Evolutionary conservation across 2,329 filamentous ascomycete species (phyloP).

Genomic region (Pezicula carpinea): DNA sequence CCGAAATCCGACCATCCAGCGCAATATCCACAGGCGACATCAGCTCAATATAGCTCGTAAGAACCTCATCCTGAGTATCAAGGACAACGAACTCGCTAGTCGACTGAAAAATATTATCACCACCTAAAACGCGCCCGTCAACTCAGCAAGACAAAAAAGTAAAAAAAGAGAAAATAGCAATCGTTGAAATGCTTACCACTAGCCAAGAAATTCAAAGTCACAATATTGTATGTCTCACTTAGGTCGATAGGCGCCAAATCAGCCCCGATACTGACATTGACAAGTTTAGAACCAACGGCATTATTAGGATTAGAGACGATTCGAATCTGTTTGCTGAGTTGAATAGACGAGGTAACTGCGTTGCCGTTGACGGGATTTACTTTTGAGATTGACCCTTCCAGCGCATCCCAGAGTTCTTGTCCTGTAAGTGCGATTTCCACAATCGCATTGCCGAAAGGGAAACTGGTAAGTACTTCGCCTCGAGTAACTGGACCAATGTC

Average conservation of each 20-base stretch:
- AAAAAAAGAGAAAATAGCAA: not conserved
- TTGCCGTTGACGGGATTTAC: slow-evolving; percentile 50
- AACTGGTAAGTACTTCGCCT: slow-evolving; percentile 58
- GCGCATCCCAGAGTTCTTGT: slow-evolving; percentile 47
- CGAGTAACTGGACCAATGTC: slow-evolving; percentile 56
- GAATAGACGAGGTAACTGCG: slow-evolving; percentile 53
- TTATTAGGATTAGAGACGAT: slow-evolving; percentile 52
- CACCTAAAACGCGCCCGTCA: slow-evolving; percentile 28
- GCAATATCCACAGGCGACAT: slow-evolving; percentile 11
- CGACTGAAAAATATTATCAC: slow-evolving; percentile 53
- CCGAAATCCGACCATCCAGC: slow-evolving; percentile 8
- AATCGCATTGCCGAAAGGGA: slow-evolving; percentile 62
- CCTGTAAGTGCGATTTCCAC: slow-evolving; percentile 53
- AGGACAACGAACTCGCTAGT: slow-evolving; percentile 39
- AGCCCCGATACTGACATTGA: slow-evolving; percentile 46
- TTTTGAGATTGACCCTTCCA: slow-evolving; percentile 54
- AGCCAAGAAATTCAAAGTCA: slow-evolving; percentile 60
- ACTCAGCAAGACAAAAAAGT: not conserved
- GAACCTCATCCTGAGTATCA: slow-evolving; percentile 50
- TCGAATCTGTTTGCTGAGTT: slow-evolving; percentile 52
- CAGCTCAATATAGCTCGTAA: slow-evolving; percentile 43
- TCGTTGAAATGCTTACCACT: slow-evolving; percentile 27
- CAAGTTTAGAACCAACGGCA: slow-evolving; percentile 43
- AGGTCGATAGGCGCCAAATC: slow-evolving; percentile 37
- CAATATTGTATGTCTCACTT: slow-evolving; percentile 47